These are phyloP conservation scores for Penicillium egyptiacum DNA, from an alignment of 495 filamentous ascomycete genomes.

Conservation along the genomic window DNA sequence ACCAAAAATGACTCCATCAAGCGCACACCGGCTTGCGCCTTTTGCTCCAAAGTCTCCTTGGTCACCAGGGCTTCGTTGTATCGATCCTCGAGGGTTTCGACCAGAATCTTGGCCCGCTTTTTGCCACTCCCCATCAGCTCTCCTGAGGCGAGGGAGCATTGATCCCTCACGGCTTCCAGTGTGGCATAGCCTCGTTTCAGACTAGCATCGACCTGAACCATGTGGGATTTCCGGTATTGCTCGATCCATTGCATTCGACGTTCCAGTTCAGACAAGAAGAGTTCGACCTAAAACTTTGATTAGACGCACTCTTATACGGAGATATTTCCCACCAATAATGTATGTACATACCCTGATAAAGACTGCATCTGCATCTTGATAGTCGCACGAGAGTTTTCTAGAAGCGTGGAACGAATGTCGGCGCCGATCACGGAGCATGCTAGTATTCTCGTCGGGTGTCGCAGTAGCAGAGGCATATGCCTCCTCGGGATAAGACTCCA, in stretches of 20 bases:
- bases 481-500: constrained; percentile 44
- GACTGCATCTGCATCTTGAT: constrained; percentile 63
- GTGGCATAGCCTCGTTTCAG: constrained; percentile 80
- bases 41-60: constrained; percentile 85
- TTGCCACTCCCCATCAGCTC: constrained; percentile 86
- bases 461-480: constrained; percentile 31
- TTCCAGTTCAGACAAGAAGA: constrained; percentile 86
- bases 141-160: constrained; percentile 87
- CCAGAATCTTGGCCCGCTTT: constrained; percentile 79
- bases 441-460: constrained; percentile 38
- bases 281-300: constrained; percentile 63
- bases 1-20: constrained; percentile 78
- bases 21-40: constrained; percentile 81
- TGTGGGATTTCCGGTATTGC: constrained; percentile 76
- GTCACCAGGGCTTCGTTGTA: constrained; percentile 87
- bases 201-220: constrained; percentile 77
- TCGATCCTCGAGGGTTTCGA: constrained; percentile 87
- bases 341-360: constrained; percentile 56
- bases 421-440: constrained; percentile 48
- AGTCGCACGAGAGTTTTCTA: constrained; percentile 61
- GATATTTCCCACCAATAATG: neutral
- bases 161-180: constrained; percentile 79
- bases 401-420: constrained; percentile 66
- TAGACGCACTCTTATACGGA: constrained; percentile 21
- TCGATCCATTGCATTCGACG: constrained; percentile 85